Percentiles rank a stretch among this genome's conserved stretches.
phyloP scores from a whole-genome alignment of 1,139 yeast genomes.

The Pichia sp. region DNA sequence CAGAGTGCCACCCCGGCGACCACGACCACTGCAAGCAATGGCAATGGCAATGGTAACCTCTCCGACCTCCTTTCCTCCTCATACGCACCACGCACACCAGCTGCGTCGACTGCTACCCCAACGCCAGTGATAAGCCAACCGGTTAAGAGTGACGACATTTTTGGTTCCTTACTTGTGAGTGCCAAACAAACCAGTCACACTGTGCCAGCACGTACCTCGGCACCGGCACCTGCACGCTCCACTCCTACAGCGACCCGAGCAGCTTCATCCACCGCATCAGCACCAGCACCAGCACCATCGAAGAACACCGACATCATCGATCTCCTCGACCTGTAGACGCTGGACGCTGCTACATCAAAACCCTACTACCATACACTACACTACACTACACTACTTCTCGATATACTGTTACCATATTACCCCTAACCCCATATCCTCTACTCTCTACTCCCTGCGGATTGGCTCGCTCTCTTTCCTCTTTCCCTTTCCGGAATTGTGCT shows the following conservation, averaged over 20 bases:
- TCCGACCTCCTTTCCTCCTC: background rate
- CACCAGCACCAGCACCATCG: conserved; percentile 3
- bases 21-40: conserved; percentile 19
- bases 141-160: conserved; percentile 30
- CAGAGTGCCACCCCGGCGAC: conserved; percentile 42
- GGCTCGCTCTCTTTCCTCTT: background rate
- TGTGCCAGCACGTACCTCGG: conserved; percentile 12
- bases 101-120: conserved; percentile 2
- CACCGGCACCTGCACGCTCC: background rate
- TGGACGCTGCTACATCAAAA: too few species aligned
- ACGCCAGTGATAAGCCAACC: conserved; percentile 31
- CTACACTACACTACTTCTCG: too few species aligned
- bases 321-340: conserved; percentile 37
- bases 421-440: background rate
- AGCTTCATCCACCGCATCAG: background rate
- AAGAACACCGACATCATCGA: conserved; percentile 28
- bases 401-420: too few species aligned
- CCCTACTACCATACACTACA: too few species aligned
- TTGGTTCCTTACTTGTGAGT: conserved; percentile 24
- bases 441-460: too few species aligned
- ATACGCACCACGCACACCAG: background rate
- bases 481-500: background rate
- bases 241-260: conserved; percentile 3
- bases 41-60: background rate
- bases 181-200: conserved; percentile 15